These are phyloP conservation scores for Quercus tomentella DNA, from an alignment of 331 rosid genomes.

Conservation along the genomic window DNA sequence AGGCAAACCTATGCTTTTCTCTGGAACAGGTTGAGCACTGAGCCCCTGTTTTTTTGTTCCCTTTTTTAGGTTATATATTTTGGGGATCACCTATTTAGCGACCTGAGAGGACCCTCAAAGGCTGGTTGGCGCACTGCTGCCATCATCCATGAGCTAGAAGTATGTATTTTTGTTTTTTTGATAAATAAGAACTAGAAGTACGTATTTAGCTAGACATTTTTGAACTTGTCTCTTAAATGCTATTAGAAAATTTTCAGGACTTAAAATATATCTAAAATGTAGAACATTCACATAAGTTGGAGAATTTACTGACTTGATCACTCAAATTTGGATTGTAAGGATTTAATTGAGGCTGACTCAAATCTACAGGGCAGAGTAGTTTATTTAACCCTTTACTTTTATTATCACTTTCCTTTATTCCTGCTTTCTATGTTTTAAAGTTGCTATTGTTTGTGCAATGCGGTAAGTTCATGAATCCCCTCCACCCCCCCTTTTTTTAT, in stretches of 20 bases:
- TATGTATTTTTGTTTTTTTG: slow-evolving; percentile 16
- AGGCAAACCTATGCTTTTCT: slow-evolving; percentile 4
- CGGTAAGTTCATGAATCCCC: background rate
- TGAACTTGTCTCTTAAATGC: slow-evolving; percentile 11
- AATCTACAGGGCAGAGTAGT: background rate
- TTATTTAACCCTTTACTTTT: background rate
- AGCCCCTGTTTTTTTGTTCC: background rate
- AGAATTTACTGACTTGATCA: background rate
- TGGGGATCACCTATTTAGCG: slow-evolving; percentile 97
- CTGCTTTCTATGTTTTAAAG: slow-evolving; percentile 4
- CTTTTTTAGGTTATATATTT: slow-evolving; percentile 83
- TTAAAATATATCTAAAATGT: background rate
- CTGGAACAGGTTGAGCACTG: slow-evolving; percentile 8
- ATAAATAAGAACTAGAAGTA: slow-evolving; percentile 62
- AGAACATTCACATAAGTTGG: background rate
- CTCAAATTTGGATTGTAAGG: background rate
- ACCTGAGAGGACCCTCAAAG: slow-evolving; percentile 92
- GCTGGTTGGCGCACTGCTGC: slow-evolving; percentile 99
- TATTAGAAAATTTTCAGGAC: background rate
- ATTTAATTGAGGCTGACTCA: background rate
- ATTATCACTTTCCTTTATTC: background rate
- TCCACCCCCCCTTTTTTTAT: background rate
- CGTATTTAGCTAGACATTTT: slow-evolving; percentile 11
- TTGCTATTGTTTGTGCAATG: background rate
- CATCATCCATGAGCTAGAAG: slow-evolving; percentile 88